These are phyloP conservation scores for Knufia fluminis DNA, from an alignment of 2,329 filamentous ascomycete genomes.

Conservation along the genomic window DNA sequence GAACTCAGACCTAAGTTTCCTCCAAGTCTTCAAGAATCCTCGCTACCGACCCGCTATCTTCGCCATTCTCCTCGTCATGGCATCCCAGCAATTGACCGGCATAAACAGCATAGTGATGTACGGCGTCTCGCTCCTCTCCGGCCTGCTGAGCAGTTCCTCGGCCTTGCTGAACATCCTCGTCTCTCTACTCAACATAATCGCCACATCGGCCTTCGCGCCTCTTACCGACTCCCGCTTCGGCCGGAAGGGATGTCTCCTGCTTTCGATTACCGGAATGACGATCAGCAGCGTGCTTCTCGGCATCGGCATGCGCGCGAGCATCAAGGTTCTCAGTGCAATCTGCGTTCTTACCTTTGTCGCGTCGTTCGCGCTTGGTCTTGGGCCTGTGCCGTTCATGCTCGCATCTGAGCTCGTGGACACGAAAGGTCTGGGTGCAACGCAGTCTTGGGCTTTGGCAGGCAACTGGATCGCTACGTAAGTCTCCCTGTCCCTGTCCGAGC, in stretches of 20 bases:
- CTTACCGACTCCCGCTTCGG: conserved; percentile 72
- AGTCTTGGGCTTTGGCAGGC: conserved; percentile 75
- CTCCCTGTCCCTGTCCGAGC: too few relatives aligned
- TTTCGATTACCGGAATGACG: conserved; percentile 79
- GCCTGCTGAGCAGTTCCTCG: conserved; percentile 71
- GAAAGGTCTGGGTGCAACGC: conserved; percentile 82
- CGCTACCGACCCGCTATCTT: conserved; percentile 65
- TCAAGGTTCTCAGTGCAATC: conserved; percentile 68
- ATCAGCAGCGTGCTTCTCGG: conserved; percentile 67
- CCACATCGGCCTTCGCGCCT: conserved; percentile 71
- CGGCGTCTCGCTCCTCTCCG: conserved; percentile 77
- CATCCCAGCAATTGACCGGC: conserved; percentile 81
- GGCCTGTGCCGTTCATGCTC: conserved; percentile 90
- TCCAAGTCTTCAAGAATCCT: conserved; percentile 52
- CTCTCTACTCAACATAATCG: conserved; percentile 74
- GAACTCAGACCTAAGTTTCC: conserved; percentile 46
- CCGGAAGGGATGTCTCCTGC: conserved; percentile 72
- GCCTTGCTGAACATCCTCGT: conserved; percentile 79
- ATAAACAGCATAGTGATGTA: conserved; percentile 98
- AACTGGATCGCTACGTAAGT: conserved; percentile 86
- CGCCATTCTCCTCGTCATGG: conserved; percentile 82
- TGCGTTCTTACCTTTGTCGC: conserved; percentile 78
- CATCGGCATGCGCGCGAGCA: conserved; percentile 63
- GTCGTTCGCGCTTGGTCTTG: conserved; percentile 82
- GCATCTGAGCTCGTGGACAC: conserved; percentile 82